Evolutionary conservation across 768 basidiomycete genomes (phyloP).

Genomic region (Mycena capillaripes): DNA sequence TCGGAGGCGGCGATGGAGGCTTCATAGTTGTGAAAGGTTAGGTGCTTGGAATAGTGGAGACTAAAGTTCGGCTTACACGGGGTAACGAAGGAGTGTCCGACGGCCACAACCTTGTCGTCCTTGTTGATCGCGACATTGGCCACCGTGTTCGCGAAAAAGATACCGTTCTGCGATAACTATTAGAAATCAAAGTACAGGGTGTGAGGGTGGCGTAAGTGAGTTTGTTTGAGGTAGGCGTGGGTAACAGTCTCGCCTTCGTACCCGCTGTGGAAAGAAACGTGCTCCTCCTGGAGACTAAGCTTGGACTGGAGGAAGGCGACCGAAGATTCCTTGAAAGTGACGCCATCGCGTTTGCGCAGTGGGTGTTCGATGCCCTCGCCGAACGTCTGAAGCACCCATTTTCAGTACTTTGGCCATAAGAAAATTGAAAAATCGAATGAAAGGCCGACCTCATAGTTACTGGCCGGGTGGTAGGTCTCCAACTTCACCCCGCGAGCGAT

Average conservation of each 20-base stretch:
- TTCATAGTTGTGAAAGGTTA: not conserved
- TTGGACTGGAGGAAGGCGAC: slow-evolving; percentile 39
- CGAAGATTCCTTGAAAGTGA: slow-evolving; percentile 45
- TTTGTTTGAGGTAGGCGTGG: slow-evolving; percentile 50
- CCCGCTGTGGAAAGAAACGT: slow-evolving; percentile 41
- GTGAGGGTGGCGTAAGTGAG: slow-evolving; percentile 37
- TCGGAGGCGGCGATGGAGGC: slow-evolving; percentile 38
- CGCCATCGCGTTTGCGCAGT: slow-evolving; percentile 35
- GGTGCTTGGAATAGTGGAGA: not conserved
- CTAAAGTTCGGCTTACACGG: slow-evolving; percentile 35
- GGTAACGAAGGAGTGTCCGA: slow-evolving; percentile 36
- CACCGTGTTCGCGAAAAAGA: slow-evolving; percentile 48
- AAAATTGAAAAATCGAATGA: not conserved
- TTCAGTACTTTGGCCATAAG: no score
- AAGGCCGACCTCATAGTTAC: slow-evolving; percentile 48
- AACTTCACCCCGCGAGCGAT: slow-evolving; percentile 48
- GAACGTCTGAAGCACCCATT: slow-evolving; percentile 37
- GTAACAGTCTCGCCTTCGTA: slow-evolving; percentile 35
- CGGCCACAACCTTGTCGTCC: slow-evolving; percentile 36
- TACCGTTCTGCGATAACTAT: slow-evolving; percentile 39
- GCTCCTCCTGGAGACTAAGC: slow-evolving; percentile 25
- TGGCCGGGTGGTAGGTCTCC: slow-evolving; percentile 52
- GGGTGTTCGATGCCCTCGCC: slow-evolving; percentile 44
- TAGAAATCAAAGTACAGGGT: not conserved
- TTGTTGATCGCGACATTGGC: slow-evolving; percentile 39